Conservation (phyloP, 805 yeast genomes). For the Kluyveromyces nonfermentans region DNA sequence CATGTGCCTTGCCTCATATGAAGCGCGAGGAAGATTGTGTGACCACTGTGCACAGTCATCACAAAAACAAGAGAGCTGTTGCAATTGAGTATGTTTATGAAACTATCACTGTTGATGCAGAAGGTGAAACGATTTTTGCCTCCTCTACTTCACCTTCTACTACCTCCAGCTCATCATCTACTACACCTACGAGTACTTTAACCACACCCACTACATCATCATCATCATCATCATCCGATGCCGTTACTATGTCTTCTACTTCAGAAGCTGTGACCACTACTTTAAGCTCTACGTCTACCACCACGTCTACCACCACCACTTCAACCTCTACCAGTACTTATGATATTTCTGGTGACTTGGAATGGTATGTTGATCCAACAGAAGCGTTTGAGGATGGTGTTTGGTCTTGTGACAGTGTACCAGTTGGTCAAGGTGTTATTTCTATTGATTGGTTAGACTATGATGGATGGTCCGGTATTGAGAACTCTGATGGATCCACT, state of each 20-base stretch:
- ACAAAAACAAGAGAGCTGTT: slow-evolving; percentile 42
- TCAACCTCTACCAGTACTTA: slow-evolving; percentile 29
- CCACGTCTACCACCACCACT: slow-evolving; percentile 17
- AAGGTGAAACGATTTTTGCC: slow-evolving; percentile 36
- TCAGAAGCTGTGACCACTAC: slow-evolving; percentile 15
- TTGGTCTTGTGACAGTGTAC: slow-evolving; percentile 57
- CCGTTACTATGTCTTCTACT: slow-evolving; percentile 16
- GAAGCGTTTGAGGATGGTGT: slow-evolving; percentile 61
- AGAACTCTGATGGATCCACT: slow-evolving; percentile 41
- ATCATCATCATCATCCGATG: slow-evolving; percentile 11
- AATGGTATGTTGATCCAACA: slow-evolving; percentile 47
- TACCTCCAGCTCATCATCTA: slow-evolving; percentile 15
- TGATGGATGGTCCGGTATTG: slow-evolving; percentile 41
- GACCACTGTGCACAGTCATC: slow-evolving; percentile 32
- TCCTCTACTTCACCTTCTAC: slow-evolving; percentile 22
- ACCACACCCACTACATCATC: slow-evolving; percentile 22
- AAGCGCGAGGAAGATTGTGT: slow-evolving; percentile 20
- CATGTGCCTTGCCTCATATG: slow-evolving; percentile 24
- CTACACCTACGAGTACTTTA: slow-evolving; percentile 11
- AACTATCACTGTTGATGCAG: slow-evolving; percentile 43
- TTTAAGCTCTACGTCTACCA: slow-evolving; percentile 18
- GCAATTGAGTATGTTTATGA: slow-evolving; percentile 45
- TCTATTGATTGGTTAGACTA: slow-evolving; percentile 45
- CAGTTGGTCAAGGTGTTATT: slow-evolving; percentile 67
- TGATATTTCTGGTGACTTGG: slow-evolving; percentile 46